Evolutionary conservation across 1,139 yeast species (phyloP).

Genomic region (Candida mesenterica): DNA sequence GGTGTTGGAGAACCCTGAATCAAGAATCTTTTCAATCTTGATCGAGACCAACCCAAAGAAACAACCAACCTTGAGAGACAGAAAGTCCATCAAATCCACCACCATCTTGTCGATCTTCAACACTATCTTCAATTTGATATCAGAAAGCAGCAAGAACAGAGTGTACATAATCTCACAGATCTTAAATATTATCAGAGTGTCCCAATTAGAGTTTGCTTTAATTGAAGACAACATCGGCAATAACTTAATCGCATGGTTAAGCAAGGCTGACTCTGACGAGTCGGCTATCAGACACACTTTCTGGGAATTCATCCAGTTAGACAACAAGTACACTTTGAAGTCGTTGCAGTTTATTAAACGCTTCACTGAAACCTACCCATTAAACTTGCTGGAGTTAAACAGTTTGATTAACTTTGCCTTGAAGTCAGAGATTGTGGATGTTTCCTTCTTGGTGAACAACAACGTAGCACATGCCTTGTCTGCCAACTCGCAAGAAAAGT

Average conservation of each 20-base stretch:
- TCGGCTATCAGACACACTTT: slow-evolving; percentile 30
- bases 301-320: slow-evolving; percentile 43
- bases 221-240: slow-evolving; percentile 37
- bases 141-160: slow-evolving; percentile 34
- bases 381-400: slow-evolving; percentile 29
- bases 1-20: slow-evolving; percentile 26
- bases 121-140: slow-evolving; percentile 45
- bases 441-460: slow-evolving; percentile 43
- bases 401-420: slow-evolving; percentile 39
- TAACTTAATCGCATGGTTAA: slow-evolving; percentile 40
- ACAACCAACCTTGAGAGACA: slow-evolving; percentile 46
- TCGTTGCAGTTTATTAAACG: slow-evolving; percentile 38
- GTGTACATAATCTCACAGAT: slow-evolving; percentile 32
- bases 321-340: slow-evolving; percentile 25
- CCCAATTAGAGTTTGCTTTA: slow-evolving; percentile 34
- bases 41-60: slow-evolving; percentile 35
- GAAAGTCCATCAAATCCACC: slow-evolving; percentile 45
- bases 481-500: slow-evolving; percentile 16
- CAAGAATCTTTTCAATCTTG: slow-evolving; percentile 32
- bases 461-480: slow-evolving; percentile 36
- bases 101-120: slow-evolving; percentile 43
- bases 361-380: slow-evolving; percentile 30
- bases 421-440: slow-evolving; percentile 41
- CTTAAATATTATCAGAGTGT: slow-evolving; percentile 31
- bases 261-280: slow-evolving; percentile 28